These are phyloP conservation scores for Litchi chinensis DNA, from an alignment of 345 rosid species.

Conservation along the genomic window DNA sequence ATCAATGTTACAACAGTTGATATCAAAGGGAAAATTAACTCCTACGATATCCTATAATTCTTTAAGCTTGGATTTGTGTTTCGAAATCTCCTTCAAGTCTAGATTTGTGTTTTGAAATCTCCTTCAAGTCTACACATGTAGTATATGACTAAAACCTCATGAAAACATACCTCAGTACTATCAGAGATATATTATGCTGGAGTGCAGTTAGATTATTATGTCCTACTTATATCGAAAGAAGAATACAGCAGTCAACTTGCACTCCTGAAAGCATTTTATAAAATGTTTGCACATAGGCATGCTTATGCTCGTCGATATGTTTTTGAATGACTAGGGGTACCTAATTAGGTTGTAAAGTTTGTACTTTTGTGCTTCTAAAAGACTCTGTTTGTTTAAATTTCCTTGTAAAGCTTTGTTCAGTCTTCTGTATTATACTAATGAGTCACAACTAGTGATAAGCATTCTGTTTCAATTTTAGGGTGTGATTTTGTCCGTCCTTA, in stretches of 20 bases:
- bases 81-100: background rate
- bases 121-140: background rate
- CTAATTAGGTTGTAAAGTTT: background rate
- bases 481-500: too few species aligned
- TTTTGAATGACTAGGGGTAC: background rate
- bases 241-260: background rate
- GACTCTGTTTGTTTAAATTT: too few species aligned
- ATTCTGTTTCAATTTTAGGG: too few species aligned
- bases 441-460: too few species aligned
- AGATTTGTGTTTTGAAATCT: background rate
- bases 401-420: too few species aligned
- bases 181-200: background rate
- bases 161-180: too few species aligned
- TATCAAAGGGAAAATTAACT: background rate
- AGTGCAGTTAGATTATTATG: background rate
- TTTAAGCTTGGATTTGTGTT: background rate
- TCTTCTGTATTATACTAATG: too few species aligned
- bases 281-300: background rate
- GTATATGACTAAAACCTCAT: too few species aligned
- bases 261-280: background rate
- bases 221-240: background rate
- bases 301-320: background rate
- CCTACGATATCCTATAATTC: background rate
- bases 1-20: background rate
- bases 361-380: background rate